Conservation (phyloP, 805 yeast species). For the Tanozyma kutaoensis region DNA sequence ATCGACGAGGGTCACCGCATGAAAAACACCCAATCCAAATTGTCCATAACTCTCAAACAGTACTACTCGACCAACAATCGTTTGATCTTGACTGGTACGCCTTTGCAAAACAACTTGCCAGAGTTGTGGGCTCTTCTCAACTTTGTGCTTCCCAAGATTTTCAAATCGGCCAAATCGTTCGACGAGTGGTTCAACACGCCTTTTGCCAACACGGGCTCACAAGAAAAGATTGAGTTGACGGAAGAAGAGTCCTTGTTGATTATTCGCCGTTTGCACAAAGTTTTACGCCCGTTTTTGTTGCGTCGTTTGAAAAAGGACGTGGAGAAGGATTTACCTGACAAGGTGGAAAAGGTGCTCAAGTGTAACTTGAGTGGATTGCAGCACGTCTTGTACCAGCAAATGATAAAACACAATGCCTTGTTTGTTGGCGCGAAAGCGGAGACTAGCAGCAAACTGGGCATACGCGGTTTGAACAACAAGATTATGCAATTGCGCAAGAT, state of each 20-base stretch:
- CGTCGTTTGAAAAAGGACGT: slow-evolving; percentile 82
- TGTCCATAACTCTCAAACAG: slow-evolving; percentile 56
- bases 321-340: slow-evolving; percentile 75
- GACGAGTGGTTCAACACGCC: slow-evolving; percentile 90
- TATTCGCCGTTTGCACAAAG: slow-evolving; percentile 77
- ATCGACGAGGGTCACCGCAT: slow-evolving; percentile 87
- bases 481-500: slow-evolving; percentile 79
- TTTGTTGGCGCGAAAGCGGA: slow-evolving; percentile 54
- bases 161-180: slow-evolving; percentile 74
- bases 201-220: slow-evolving; percentile 73
- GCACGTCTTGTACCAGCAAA: slow-evolving; percentile 57
- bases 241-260: slow-evolving; percentile 80
- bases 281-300: slow-evolving; percentile 69
- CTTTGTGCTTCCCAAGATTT: slow-evolving; percentile 72
- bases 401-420: slow-evolving; percentile 59
- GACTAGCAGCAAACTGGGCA: slow-evolving; percentile 38
- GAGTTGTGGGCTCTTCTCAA: slow-evolving; percentile 78
- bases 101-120: slow-evolving; percentile 73
- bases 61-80: slow-evolving; percentile 67
- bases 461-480: slow-evolving; percentile 69
- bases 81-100: slow-evolving; percentile 79
- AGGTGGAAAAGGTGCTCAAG: slow-evolving; percentile 70
- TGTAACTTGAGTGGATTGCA: slow-evolving; percentile 70
- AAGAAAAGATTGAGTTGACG: slow-evolving; percentile 65
- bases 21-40: slow-evolving; percentile 67